These are phyloP conservation scores for Xenoacremonium recifei DNA, from an alignment of 2,329 filamentous ascomycete species.

Conservation along the genomic window DNA sequence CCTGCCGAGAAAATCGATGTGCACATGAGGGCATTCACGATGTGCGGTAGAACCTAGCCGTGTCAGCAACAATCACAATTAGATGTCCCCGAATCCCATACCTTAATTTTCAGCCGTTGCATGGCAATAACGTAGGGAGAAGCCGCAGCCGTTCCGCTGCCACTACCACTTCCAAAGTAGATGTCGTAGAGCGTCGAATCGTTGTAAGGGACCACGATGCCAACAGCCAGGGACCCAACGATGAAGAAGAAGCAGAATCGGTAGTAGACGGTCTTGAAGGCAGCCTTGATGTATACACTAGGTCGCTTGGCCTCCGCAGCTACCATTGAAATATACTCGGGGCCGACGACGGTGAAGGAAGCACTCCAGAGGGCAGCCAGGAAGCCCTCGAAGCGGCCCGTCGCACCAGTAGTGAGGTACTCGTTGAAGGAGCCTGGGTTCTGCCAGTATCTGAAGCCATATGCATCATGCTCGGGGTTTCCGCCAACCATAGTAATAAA, in stretches of 20 bases:
- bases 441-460: conserved; percentile 69
- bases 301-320: conserved; percentile 68
- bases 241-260: conserved; percentile 71
- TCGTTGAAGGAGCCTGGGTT: conserved; percentile 43
- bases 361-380: conserved; percentile 65
- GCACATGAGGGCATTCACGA: conserved; percentile 54
- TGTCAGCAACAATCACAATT: too few species aligned
- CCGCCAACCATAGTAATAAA: conserved; percentile 78
- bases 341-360: conserved; percentile 62
- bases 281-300: conserved; percentile 61
- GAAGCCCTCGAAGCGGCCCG: conserved; percentile 71
- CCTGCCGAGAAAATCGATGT: conserved; percentile 46
- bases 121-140: conserved; percentile 65
- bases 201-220: conserved; percentile 65
- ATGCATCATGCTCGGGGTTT: conserved; percentile 67
- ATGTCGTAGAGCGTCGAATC: conserved; percentile 56
- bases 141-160: conserved; percentile 47
- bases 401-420: conserved; percentile 54
- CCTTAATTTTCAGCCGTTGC: conserved; percentile 49
- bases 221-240: conserved; percentile 63
- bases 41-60: conserved; percentile 55
- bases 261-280: conserved; percentile 73
- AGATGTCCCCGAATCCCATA: too few species aligned
- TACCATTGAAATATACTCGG: conserved; percentile 67
- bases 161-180: conserved; percentile 35